Evolutionary conservation across 441 rosid genomes (phyloP), one percentile per base, ranked within the genome.

Genomic region (Corymbia calophylla): DNA sequence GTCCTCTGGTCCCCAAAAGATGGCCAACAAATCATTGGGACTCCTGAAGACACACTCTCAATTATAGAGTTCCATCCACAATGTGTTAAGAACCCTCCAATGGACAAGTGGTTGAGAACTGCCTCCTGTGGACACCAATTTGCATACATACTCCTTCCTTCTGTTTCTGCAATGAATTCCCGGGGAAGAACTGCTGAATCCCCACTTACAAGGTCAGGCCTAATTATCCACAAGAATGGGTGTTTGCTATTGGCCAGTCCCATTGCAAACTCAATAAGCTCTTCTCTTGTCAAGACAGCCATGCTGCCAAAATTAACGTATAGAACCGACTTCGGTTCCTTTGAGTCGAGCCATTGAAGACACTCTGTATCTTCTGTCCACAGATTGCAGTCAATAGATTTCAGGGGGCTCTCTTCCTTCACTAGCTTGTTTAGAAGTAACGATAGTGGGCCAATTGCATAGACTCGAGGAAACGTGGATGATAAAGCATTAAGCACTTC

Each of bases 291-390:
- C 54, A 87, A 31, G 23, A 87, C 13, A 5, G 21, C 23, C 3
- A 48, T 0, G 77, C 62, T 87, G 4, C 90, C 90, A 4, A 89
- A 85, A 70, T 58, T 88, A 32, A 90, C 82, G 1, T 88, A 88
- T 13, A 90, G 56, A 44, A 90, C 91, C 15, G 91, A 90, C 4
- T 55, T 86, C 3, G 91, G 88, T 56, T 86, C 35, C n/a, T 56
- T 54, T 1, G 62, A 29, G 70, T 70, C 80, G 2, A 90, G 89
- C 92, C 91, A 89, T 88, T 54, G 39, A 5, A 91, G 80, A 11
- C 90, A 86, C 87, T 86, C 91, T 2, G 85, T 88, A 32, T 91
- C 91, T 86, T 89, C 88, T 86, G 29, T 77, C 92, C 88, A 86
- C 21, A 88, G 49, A 86, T 82, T 86, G 35, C 62, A 87, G 35